phyloP scores from a whole-genome alignment of 306 rosid genomes.

The Quercus bicolor region DNA sequence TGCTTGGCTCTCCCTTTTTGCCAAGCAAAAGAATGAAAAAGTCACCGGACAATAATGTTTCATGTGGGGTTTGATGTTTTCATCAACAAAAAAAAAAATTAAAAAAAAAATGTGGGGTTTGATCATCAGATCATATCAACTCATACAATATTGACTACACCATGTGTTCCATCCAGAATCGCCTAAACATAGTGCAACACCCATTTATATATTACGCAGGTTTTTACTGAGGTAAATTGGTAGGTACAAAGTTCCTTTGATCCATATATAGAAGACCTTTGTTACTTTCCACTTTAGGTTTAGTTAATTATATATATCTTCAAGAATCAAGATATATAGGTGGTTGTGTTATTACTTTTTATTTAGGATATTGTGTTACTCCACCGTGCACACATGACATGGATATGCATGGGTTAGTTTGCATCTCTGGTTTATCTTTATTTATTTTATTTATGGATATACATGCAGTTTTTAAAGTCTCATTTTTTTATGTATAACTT shows the following conservation, averaged over 20 bases:
- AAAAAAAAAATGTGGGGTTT: not conserved
- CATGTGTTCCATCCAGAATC: not conserved
- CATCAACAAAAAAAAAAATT: too few species aligned
- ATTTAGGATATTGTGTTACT: too few species aligned
- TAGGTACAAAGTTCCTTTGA: not conserved
- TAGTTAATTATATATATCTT: too few species aligned
- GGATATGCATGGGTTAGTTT: too few species aligned
- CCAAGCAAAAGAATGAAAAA: not conserved
- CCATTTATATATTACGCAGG: not conserved
- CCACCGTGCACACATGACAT: too few species aligned
- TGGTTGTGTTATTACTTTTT: too few species aligned
- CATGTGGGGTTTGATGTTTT: too few species aligned
- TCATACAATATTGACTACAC: not conserved
- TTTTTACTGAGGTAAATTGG: not conserved
- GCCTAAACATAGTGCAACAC: not conserved
- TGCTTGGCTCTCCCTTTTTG: not conserved
- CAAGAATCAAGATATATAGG: too few species aligned
- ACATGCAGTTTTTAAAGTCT: too few species aligned
- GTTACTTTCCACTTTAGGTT: not conserved
- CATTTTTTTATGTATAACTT: too few species aligned
- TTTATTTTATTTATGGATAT: too few species aligned
- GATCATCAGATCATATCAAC: not conserved
- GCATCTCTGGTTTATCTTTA: too few species aligned
- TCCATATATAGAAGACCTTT: not conserved
- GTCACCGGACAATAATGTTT: not conserved